These are phyloP conservation scores for Laguncularia racemosa DNA, from an alignment of 345 rosid genomes.

Conservation along the genomic window DNA sequence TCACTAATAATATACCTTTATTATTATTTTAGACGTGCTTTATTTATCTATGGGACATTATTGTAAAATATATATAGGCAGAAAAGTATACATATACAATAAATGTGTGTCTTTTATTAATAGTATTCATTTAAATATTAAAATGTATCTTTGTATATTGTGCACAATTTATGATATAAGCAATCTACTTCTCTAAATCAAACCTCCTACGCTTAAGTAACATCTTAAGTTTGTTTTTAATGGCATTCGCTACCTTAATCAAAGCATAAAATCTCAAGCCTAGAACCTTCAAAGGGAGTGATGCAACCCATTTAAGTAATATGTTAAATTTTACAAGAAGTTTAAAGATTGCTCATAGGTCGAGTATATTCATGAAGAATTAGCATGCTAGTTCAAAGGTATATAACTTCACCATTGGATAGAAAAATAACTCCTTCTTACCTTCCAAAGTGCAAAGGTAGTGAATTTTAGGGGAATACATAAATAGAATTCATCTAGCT, in stretches of 20 bases:
- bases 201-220: slow-evolving; percentile 10
- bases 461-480: too few species aligned
- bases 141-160: too few species aligned
- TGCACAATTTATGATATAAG: too few species aligned
- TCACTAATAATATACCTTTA: too few species aligned
- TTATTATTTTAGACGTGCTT: too few species aligned
- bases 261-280: slow-evolving; percentile 16
- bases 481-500: too few species aligned
- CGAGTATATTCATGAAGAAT: slow-evolving; percentile 18
- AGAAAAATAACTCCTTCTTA: slow-evolving; percentile 12
- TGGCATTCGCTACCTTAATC: slow-evolving; percentile 16
- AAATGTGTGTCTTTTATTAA: too few species aligned
- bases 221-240: slow-evolving; percentile 16
- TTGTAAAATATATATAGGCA: too few species aligned
- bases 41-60: too few species aligned
- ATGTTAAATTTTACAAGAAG: slow-evolving; percentile 14
- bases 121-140: too few species aligned
- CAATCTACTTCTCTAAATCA: slow-evolving; percentile 15
- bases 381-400: slow-evolving; percentile 23
- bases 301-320: slow-evolving; percentile 14
- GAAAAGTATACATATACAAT: too few species aligned
- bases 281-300: slow-evolving; percentile 12
- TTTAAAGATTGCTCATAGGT: slow-evolving; percentile 8
- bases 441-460: slow-evolving; percentile 5
- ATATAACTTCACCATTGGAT: slow-evolving; percentile 13